These are phyloP conservation scores for Candida nanaspora DNA, from an alignment of 805 yeast genomes.

Conservation along the genomic window DNA sequence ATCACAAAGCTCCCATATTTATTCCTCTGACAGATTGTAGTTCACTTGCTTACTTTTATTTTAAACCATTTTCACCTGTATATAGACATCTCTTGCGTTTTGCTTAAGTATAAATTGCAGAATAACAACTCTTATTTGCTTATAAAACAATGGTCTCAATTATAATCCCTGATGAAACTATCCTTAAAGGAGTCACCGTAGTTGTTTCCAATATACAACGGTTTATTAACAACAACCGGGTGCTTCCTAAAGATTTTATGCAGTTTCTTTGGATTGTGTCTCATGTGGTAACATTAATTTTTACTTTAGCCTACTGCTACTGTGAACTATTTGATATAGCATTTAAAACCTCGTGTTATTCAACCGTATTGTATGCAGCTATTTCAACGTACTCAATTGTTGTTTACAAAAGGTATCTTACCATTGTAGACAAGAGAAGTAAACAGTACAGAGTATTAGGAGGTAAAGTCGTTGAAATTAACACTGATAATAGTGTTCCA, in stretches of 20 bases:
- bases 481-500: constrained; percentile 16
- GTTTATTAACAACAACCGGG: background rate
- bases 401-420: constrained; percentile 17
- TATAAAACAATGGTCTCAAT: background rate
- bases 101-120: background rate
- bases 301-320: constrained; percentile 9
- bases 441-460: no score
- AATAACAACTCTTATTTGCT: no score
- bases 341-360: constrained; percentile 13
- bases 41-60: no score
- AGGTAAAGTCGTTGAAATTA: no score
- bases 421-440: constrained; percentile 1
- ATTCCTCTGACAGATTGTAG: no score
- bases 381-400: constrained; percentile 23
- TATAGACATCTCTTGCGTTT: background rate
- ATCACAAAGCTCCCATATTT: no score
- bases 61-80: no score
- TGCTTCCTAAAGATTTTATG: constrained; percentile 10
- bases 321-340: constrained; percentile 1
- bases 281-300: constrained; percentile 14
- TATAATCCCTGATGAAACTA: background rate
- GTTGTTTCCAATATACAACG: background rate
- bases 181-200: background rate
- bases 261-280: constrained; percentile 16
- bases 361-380: constrained; percentile 14